Conservation (phyloP, 2,329 filamentous ascomycete genomes). For the Zymoseptoria tritici region DNA sequence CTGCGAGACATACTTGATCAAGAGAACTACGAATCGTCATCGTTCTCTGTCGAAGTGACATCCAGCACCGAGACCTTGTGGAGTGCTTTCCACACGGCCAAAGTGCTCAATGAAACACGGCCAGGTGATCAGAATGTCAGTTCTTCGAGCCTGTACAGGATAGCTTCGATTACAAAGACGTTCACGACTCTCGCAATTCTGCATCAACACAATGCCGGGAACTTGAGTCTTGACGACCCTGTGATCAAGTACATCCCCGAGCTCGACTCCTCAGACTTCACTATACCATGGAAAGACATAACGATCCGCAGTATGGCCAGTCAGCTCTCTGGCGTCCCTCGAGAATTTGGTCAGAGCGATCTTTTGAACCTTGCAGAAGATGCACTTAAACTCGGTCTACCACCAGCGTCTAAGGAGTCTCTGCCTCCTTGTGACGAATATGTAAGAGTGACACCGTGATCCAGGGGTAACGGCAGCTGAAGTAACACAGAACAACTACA, state of each 20-base stretch:
- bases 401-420: conserved; percentile 27
- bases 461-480: not conserved
- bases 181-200: conserved; percentile 46
- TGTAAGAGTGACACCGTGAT: not conserved
- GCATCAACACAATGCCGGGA: conserved; percentile 47
- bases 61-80: conserved; percentile 33
- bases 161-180: conserved; percentile 36
- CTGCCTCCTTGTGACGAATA: conserved; percentile 32
- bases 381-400: conserved; percentile 27
- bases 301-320: conserved; percentile 37
- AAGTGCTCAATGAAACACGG: conserved; percentile 29
- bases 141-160: conserved; percentile 35
- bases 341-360: conserved; percentile 29
- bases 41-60: conserved; percentile 36
- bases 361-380: conserved; percentile 11
- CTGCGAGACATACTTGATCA: conserved; percentile 23
- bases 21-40: conserved; percentile 28
- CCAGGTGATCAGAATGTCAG: conserved; percentile 32
- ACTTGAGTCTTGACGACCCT: conserved; percentile 41
- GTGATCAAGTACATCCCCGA: conserved; percentile 42
- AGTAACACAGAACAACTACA: conserved; percentile 16
- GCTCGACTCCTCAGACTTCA: conserved; percentile 35
- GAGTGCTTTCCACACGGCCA: conserved; percentile 34
- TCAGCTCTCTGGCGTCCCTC: conserved; percentile 36
- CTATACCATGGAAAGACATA: conserved; percentile 37